phyloP scores from a whole-genome alignment of 2,329 filamentous ascomycete species.

The Xylogone sp. region DNA sequence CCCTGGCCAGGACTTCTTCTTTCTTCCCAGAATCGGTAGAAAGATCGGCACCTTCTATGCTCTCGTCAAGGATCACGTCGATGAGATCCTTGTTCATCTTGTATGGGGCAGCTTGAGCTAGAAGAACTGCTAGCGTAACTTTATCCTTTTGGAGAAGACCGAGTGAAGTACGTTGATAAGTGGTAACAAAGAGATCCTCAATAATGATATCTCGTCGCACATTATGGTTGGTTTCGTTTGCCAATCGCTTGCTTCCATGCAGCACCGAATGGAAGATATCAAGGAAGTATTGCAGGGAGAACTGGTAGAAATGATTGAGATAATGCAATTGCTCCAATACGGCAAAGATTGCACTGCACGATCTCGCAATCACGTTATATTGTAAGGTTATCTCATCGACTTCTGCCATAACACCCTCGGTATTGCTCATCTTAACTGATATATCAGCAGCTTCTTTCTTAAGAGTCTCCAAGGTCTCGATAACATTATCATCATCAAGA shows the following conservation, averaged over 20 bases:
- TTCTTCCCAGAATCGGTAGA: conserved; percentile 63
- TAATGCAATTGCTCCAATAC: conserved; percentile 96
- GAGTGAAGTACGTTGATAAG: conserved; percentile 90
- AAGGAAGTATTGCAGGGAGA: conserved; percentile 96
- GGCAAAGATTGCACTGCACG: conserved; percentile 96
- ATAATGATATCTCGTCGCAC: conserved; percentile 85
- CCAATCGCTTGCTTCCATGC: conserved; percentile 71
- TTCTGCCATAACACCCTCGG: conserved; percentile 96
- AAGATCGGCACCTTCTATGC: conserved; percentile 71
- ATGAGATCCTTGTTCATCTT: conserved; percentile 89
- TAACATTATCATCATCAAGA: conserved; percentile 95
- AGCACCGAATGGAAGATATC: conserved; percentile 96
- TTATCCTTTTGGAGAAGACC: conserved; percentile 91
- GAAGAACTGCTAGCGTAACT: conserved; percentile 88
- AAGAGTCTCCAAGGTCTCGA: conserved; percentile 93
- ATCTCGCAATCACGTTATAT: conserved; percentile 88
- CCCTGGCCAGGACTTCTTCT: conserved; percentile 65
- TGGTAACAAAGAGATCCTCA: conserved; percentile 83
- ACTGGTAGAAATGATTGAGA: conserved; percentile 99
- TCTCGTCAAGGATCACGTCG: conserved; percentile 78
- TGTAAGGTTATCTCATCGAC: conserved; percentile 94
- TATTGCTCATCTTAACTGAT: conserved; percentile 91
- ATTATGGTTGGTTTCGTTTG: conserved; percentile 69
- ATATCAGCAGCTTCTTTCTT: conserved; percentile 98
- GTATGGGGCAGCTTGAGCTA: conserved; percentile 94